Evolutionary conservation across 306 rosid genomes (phyloP).

Genomic region (Fragaria ananassa): DNA sequence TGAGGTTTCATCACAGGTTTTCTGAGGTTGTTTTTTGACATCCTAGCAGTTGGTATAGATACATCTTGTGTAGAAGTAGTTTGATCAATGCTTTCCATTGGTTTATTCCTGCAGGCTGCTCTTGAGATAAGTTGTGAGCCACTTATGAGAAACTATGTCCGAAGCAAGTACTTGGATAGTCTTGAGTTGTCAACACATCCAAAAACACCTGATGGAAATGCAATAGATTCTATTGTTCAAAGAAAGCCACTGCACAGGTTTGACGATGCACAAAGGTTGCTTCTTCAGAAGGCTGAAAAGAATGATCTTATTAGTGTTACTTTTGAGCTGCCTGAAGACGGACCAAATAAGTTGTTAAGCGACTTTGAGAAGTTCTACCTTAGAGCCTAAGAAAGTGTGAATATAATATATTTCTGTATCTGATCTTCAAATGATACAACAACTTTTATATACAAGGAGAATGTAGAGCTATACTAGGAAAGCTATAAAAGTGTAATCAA

Average conservation of each 20-base stretch:
- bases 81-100: neutral
- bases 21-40: neutral
- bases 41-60: neutral
- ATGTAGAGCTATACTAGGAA: too few relatives aligned
- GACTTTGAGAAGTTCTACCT: constrained; percentile 79
- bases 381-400: constrained; percentile 23
- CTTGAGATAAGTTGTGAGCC: constrained; percentile 98
- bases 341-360: constrained; percentile 58
- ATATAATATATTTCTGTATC: too few relatives aligned
- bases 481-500: too few relatives aligned
- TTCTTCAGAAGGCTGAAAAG: constrained; percentile 89
- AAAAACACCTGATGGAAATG: constrained; percentile 60
- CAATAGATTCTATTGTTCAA: constrained; percentile 71
- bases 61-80: neutral
- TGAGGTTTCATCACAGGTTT: neutral
- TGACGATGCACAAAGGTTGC: constrained; percentile 96
- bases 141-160: constrained; percentile 76
- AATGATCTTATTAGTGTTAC: constrained; percentile 81
- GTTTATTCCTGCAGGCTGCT: constrained; percentile 65
- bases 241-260: constrained; percentile 79
- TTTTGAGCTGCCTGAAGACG: constrained; percentile 72
- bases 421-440: too few relatives aligned
- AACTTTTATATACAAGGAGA: too few relatives aligned
- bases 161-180: constrained; percentile 72
- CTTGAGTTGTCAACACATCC: constrained; percentile 82